These are phyloP conservation scores for Colletotrichum nymphaeae DNA, from an alignment of 2,329 filamentous ascomycete genomes.

Conservation along the genomic window DNA sequence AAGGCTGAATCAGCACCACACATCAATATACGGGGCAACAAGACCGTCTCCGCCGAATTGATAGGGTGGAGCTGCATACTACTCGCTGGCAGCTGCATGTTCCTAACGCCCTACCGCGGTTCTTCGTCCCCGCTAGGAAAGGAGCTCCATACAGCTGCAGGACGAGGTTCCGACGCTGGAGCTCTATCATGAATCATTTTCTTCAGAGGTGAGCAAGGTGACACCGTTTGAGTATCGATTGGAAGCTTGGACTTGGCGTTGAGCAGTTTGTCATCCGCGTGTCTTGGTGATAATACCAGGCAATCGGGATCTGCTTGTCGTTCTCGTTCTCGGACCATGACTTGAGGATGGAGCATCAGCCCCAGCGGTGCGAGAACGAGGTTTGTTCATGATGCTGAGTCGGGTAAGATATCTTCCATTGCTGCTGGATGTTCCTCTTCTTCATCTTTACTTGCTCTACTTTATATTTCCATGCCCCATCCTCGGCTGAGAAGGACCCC, in stretches of 20 bases:
- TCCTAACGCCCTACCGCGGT: background rate
- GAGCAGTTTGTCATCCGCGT: background rate
- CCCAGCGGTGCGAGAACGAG: background rate
- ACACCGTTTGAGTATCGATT: background rate
- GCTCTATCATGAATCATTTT: background rate
- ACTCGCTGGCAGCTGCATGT: background rate
- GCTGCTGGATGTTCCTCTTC: no score
- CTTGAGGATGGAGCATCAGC: background rate
- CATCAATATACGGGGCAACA: conserved; percentile 10
- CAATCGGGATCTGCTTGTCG: background rate
- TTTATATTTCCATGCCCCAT: no score
- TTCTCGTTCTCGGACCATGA: background rate
- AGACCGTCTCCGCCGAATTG: background rate
- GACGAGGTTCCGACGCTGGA: background rate
- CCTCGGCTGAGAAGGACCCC: no score
- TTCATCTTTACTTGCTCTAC: no score
- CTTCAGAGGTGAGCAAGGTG: background rate
- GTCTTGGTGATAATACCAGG: background rate
- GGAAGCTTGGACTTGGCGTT: background rate
- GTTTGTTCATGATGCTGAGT: background rate
- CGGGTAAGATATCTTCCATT: background rate
- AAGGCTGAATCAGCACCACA: conserved; percentile 33
- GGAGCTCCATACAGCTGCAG: no score
- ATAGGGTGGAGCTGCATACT: conserved; percentile 7
- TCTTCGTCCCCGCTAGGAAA: no score